phyloP scores from a whole-genome alignment of 2,329 filamentous ascomycete species.

The Clathrospora elynae region DNA sequence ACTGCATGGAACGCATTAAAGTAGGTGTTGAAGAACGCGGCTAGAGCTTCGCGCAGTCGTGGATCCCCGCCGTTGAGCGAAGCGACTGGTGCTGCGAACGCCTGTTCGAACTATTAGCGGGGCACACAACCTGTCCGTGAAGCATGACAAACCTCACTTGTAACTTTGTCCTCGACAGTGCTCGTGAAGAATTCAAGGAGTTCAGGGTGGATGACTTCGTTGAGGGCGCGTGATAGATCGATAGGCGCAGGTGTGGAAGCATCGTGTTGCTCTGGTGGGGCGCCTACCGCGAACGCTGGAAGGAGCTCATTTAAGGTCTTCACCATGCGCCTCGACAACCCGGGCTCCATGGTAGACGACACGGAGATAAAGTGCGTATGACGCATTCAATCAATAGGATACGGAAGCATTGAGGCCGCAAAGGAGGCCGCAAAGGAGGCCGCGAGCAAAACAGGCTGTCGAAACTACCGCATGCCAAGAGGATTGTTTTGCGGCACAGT shows the following conservation, averaged over 20 bases:
- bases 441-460: too few relatives aligned
- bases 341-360: slow-evolving; percentile 29
- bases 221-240: slow-evolving; percentile 36
- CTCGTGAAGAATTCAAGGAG: slow-evolving; percentile 38
- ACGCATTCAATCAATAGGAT: slow-evolving; percentile 5
- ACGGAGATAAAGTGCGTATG: slow-evolving; percentile 6
- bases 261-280: slow-evolving; percentile 19
- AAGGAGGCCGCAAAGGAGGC: neutral
- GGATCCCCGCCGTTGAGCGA: slow-evolving; percentile 25
- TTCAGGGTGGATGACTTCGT: slow-evolving; percentile 35
- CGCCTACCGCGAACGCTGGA: slow-evolving; percentile 11
- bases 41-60: slow-evolving; percentile 25
- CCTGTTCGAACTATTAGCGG: slow-evolving; percentile 16
- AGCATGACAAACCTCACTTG: slow-evolving; percentile 20
- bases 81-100: slow-evolving; percentile 24
- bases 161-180: slow-evolving; percentile 28
- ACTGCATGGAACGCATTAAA: slow-evolving; percentile 37
- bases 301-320: slow-evolving; percentile 23
- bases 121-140: neutral
- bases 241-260: slow-evolving; percentile 16
- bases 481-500: slow-evolving; percentile 16
- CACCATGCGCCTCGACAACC: slow-evolving; percentile 33
- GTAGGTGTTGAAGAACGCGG: slow-evolving; percentile 38
- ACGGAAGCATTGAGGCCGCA: neutral
- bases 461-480: slow-evolving; percentile 8